Base-by-base conservation (phyloP, 1,284 basidiomycete species). In the Leccinum subrobustum region DNA sequence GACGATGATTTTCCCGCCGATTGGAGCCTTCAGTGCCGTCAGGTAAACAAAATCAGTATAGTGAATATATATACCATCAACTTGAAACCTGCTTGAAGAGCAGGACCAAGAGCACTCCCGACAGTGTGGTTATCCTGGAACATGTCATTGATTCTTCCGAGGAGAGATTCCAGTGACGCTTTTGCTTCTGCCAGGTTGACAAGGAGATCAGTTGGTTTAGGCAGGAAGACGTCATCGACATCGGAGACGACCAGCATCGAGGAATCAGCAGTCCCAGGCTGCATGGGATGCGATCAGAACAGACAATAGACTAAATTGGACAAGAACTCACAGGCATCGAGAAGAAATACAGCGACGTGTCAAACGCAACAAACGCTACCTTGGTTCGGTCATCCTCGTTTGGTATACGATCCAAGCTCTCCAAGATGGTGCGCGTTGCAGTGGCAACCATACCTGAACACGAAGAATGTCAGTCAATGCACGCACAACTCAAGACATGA, bases 221-320 rank as follows among this genome's bases (percentile, higher is more conserved):
- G 97, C 25, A 99, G 80, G 83, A 98, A 99, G 62, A 98, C 94
- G 68, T 99, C 97, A 54, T 97, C 92, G 51, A 96, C 84, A 73
- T 99, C 97, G 6, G 95, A 95, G 6, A 99, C 95, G 50, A 99
- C 96, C 44, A 99, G 85, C 95, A 99, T 98, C 16, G 88, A 86
- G 1, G 95, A 88, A 50, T 99, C 96, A 0, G 90, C 81, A 20
- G 86, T 82, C 25, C 91, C 95, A 50, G 94, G 84, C 89, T 93
- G 60, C 31, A 64, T 31, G 33, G 3, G 53, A 57, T 27, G 33
- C 0, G 4, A 27, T 23, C 62, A 23, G 63, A 57, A 53, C 25
- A 6, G 44, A 47, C 7, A 2, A 31, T 37, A 16, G 8, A 58
- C n/a, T 6, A 44, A 3, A 27, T 16, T 33, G 14, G 29, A 57